Conservation (phyloP, 345 rosid species). For the Arabis alpina region DNA sequence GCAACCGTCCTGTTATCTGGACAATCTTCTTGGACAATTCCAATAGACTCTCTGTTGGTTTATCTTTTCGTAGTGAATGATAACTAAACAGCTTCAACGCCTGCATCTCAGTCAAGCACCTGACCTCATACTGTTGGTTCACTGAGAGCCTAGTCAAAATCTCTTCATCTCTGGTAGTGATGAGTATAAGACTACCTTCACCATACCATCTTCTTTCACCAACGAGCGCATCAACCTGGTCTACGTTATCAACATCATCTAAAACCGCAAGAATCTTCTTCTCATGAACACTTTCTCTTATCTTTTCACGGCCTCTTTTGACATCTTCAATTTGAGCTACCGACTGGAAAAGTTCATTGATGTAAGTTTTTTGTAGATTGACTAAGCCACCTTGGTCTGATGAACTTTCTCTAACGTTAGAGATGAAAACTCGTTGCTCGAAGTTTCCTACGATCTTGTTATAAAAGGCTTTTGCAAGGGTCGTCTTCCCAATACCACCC, state of each 20-base stretch:
- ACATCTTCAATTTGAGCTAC: conserved; percentile 24
- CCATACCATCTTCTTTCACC: conserved; percentile 53
- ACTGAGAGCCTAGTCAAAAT: conserved; percentile 43
- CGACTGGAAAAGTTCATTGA: conserved; percentile 34
- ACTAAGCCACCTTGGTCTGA: conserved; percentile 36
- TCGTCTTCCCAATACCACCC: conserved; percentile 55
- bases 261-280: conserved; percentile 53
- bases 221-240: conserved; percentile 51
- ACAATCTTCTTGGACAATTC: conserved; percentile 52
- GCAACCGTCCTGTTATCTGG: conserved; percentile 52
- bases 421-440: conserved; percentile 39
- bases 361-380: conserved; percentile 49
- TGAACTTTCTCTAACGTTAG: conserved; percentile 45
- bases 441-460: conserved; percentile 28
- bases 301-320: conserved; percentile 25
- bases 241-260: conserved; percentile 58
- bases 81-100: conserved; percentile 61
- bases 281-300: conserved; percentile 38
- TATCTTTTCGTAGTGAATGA: conserved; percentile 61
- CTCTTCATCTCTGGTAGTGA: conserved; percentile 60
- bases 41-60: conserved; percentile 45
- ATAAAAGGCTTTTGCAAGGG: conserved; percentile 37
- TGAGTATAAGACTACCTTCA: conserved; percentile 57
- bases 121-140: conserved; percentile 52
- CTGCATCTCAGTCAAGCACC: conserved; percentile 41